Evolutionary conservation across 2,329 filamentous ascomycete species (phyloP).

Genomic region (Nannizzia gypsea): DNA sequence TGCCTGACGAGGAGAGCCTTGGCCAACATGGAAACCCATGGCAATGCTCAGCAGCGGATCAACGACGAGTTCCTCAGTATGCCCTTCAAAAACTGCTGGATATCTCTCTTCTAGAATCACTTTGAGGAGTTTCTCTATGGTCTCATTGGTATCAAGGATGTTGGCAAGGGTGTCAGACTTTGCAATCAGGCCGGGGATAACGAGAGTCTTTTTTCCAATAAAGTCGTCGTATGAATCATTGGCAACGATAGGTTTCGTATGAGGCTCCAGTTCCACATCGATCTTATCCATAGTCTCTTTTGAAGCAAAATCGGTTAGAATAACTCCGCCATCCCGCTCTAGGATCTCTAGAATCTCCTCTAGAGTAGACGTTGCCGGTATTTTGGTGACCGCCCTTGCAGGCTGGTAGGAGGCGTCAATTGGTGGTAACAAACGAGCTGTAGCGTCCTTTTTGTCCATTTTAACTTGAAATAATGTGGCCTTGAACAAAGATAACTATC

Average conservation of each 20-base stretch:
- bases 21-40: conserved; percentile 1
- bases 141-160: conserved; percentile 4
- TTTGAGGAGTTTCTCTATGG: neutral
- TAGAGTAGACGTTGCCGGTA: neutral
- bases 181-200: neutral
- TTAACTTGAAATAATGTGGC: neutral
- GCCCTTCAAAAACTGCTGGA: neutral
- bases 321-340: conserved; percentile 3
- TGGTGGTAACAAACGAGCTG: neutral
- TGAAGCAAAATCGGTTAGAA: neutral
- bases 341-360: neutral
- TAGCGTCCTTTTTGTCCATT: neutral
- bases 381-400: neutral
- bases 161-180: conserved; percentile 3
- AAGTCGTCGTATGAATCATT: conserved; percentile 2
- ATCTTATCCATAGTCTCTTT: conserved; percentile 3
- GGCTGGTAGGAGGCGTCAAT: conserved; percentile 5
- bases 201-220: conserved; percentile 1
- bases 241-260: neutral
- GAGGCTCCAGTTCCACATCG: neutral
- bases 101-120: neutral
- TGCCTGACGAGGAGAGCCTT: neutral
- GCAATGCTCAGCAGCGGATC: conserved; percentile 1
- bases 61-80: conserved; percentile 3
- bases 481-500: neutral